Percentiles rank a stretch among this genome's conserved stretches.
Evolutionary conservation across 805 yeast genomes (phyloP).

Genomic region (Ogataea paradorogensis): DNA sequence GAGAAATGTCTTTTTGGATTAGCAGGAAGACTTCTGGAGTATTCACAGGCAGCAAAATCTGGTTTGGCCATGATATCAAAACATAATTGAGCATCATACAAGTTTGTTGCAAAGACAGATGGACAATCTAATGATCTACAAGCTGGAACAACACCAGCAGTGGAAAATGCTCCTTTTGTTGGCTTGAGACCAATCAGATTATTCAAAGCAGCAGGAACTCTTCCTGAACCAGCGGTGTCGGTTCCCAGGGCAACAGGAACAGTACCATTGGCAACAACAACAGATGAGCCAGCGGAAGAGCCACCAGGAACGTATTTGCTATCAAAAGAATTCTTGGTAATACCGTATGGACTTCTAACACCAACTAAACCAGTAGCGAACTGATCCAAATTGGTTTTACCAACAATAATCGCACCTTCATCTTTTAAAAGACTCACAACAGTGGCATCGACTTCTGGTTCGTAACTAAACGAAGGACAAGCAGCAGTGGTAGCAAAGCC

Average conservation of each 20-base stretch:
- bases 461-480: slow-evolving; percentile 78
- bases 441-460: slow-evolving; percentile 70
- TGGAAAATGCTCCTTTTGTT: slow-evolving; percentile 81
- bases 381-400: slow-evolving; percentile 94
- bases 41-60: slow-evolving; percentile 70
- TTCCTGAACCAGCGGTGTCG: slow-evolving; percentile 97
- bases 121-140: slow-evolving; percentile 93
- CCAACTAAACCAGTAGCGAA: slow-evolving; percentile 98
- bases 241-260: slow-evolving; percentile 92
- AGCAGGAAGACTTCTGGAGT: slow-evolving; percentile 71
- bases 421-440: slow-evolving; percentile 68
- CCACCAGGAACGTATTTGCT: slow-evolving; percentile 87
- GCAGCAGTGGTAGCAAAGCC: slow-evolving; percentile 90
- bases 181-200: slow-evolving; percentile 92
- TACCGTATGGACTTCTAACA: slow-evolving; percentile 91
- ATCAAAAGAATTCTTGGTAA: slow-evolving; percentile 76
- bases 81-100: slow-evolving; percentile 79
- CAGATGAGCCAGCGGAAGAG: slow-evolving; percentile 94
- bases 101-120: slow-evolving; percentile 73
- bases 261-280: slow-evolving; percentile 82
- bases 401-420: slow-evolving; percentile 92
- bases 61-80: slow-evolving; percentile 69
- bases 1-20: slow-evolving; percentile 62
- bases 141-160: slow-evolving; percentile 95
- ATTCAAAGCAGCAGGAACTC: slow-evolving; percentile 95